Conservation (phyloP, 148 eudicot species). For the Camellia sinensis region DNA sequence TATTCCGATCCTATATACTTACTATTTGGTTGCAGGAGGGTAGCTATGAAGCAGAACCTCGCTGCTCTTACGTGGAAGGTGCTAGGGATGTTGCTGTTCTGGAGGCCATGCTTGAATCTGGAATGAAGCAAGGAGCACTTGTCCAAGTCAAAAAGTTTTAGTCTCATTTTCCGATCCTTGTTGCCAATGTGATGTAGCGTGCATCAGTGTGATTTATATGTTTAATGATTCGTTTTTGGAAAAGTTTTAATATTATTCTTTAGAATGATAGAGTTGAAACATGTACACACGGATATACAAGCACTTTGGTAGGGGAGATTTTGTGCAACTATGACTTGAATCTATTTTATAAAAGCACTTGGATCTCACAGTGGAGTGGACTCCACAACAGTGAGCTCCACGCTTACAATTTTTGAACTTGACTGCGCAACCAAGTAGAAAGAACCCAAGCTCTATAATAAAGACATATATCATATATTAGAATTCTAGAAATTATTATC, state of each 20-base stretch:
- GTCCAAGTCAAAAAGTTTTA: constrained; percentile 65
- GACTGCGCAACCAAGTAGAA: too few species aligned
- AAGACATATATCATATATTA: too few species aligned
- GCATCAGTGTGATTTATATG: neutral
- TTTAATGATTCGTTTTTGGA: neutral
- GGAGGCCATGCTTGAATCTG: constrained; percentile 96
- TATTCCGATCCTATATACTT: neutral
- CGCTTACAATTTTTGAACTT: too few species aligned
- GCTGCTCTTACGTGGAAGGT: constrained; percentile 74
- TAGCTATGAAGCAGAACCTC: constrained; percentile 54
- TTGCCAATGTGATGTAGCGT: neutral
- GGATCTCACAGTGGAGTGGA: too few species aligned
- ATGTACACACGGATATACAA: neutral
- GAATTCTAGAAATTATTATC: too few species aligned
- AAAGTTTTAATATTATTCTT: neutral
- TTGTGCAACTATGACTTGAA: neutral
- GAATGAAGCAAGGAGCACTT: constrained; percentile 58
- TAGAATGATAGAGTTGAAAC: neutral
- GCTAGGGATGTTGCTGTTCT: constrained; percentile 88
- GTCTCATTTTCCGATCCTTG: neutral
- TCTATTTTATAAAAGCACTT: neutral
- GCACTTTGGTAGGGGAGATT: neutral
- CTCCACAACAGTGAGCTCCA: too few species aligned
- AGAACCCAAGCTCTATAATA: too few species aligned
- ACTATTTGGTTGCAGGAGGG: constrained; percentile 43